Evolutionary conservation across 345 rosid species (phyloP).

Genomic region (Brassica rapa): DNA sequence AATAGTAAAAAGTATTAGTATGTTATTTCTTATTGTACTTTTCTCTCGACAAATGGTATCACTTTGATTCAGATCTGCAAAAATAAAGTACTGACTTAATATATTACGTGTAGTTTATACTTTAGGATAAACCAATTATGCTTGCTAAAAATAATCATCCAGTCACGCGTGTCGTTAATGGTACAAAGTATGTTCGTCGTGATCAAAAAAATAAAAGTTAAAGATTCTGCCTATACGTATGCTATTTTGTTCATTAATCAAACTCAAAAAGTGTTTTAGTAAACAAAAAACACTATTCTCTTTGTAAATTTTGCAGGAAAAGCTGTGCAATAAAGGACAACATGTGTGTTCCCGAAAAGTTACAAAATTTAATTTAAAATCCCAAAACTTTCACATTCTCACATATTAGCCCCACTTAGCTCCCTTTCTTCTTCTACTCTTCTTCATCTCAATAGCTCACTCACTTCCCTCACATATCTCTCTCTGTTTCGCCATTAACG

Average conservation of each 20-base stretch:
- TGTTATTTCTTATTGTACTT: background rate
- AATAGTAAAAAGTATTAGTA: background rate
- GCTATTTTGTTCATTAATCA: background rate
- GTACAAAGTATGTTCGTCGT: constrained; percentile 27
- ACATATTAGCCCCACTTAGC: background rate
- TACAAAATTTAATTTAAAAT: background rate
- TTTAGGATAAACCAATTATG: background rate
- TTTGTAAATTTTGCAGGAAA: constrained; percentile 15
- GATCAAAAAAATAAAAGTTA: background rate
- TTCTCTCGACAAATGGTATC: background rate
- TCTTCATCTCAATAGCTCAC: background rate
- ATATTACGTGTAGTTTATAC: background rate
- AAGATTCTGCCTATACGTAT: constrained; percentile 22
- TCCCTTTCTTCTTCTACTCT: background rate
- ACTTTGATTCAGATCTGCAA: background rate
- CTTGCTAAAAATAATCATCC: constrained; percentile 6
- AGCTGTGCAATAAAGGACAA: constrained; percentile 3
- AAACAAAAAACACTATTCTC: constrained; percentile 30
- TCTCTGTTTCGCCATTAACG: background rate
- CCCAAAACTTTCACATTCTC: constrained; percentile 3
- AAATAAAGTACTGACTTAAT: background rate
- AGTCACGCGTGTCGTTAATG: constrained; percentile 35
- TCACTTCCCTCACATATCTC: background rate
- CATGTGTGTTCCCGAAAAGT: constrained; percentile 2
- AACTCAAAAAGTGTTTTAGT: background rate